Percentiles rank a stretch among this genome's conserved stretches.
Evolutionary conservation across 2,329 filamentous ascomycete genomes (phyloP).

Genomic region (Aureobasidium sp.): DNA sequence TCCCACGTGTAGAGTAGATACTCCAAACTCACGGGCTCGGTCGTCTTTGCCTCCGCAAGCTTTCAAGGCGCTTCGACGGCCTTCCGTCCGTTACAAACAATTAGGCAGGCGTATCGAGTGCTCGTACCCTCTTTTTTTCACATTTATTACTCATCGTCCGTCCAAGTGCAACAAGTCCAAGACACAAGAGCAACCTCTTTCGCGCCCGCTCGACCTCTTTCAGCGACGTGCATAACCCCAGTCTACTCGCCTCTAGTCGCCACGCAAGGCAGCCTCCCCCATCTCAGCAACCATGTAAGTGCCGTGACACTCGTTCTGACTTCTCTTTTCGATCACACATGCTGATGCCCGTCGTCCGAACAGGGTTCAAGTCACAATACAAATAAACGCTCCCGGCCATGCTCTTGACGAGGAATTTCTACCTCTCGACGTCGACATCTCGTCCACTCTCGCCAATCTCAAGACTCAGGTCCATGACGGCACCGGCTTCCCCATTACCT

Average conservation of each 20-base stretch:
- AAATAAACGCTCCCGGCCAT: constrained; percentile 68
- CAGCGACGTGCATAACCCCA: constrained; percentile 22
- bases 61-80: constrained; percentile 7
- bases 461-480: constrained; percentile 86
- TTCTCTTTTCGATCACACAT: not conserved
- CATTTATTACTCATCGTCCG: not conserved
- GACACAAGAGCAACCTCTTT: not conserved
- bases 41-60: constrained; percentile 7
- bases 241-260: not conserved
- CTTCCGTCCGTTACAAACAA: not conserved
- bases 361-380: constrained; percentile 79
- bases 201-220: constrained; percentile 16
- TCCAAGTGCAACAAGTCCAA: not conserved
- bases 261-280: constrained; percentile 17
- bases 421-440: constrained; percentile 71
- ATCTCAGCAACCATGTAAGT: constrained; percentile 14
- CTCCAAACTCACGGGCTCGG: not conserved
- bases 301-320: constrained; percentile 6
- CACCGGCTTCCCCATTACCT: constrained; percentile 60
- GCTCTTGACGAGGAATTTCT: constrained; percentile 65
- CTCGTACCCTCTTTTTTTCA: not conserved
- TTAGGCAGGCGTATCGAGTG: not conserved
- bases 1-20: not conserved
- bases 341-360: not conserved
- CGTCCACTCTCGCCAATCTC: constrained; percentile 76